Evolutionary conservation across 495 filamentous ascomycete genomes (phyloP).

Genomic region (Rhypophila decipiens): DNA sequence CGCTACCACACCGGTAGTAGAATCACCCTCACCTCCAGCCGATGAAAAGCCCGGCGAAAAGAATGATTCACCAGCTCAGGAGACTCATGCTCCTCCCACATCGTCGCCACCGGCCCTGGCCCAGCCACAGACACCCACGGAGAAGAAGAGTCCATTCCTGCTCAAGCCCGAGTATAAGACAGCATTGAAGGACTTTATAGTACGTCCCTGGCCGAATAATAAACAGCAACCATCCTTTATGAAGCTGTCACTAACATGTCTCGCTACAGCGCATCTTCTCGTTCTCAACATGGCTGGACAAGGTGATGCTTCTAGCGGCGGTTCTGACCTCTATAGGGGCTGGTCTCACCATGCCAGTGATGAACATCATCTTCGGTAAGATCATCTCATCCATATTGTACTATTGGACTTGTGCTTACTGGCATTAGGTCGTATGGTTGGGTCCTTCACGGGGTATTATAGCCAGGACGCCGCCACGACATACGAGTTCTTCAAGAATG

Average conservation of each 20-base stretch:
- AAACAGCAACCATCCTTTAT: not conserved
- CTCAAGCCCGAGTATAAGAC: conserved; percentile 21
- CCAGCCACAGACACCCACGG: not conserved
- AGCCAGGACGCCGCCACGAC: conserved; percentile 14
- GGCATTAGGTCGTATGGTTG: conserved; percentile 34
- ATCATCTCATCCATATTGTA: not conserved
- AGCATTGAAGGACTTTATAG: conserved; percentile 29
- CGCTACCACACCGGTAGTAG: not conserved
- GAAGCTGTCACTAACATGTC: not conserved
- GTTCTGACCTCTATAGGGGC: conserved; percentile 41
- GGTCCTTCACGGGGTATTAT: conserved; percentile 25
- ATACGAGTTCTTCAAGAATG: conserved; percentile 19
- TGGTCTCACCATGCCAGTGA: conserved; percentile 44
- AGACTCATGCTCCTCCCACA: not conserved
- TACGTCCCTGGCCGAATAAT: conserved; percentile 5
- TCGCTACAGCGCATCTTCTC: conserved; percentile 39
- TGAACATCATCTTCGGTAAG: conserved; percentile 45
- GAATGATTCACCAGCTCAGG: not conserved
- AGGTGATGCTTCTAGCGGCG: conserved; percentile 30
- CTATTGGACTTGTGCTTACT: conserved; percentile 5
- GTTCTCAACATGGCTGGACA: conserved; percentile 42
- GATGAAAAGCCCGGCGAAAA: conserved; percentile 3
- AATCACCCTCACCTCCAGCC: not conserved
- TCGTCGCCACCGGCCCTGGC: not conserved
- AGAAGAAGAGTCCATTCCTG: conserved; percentile 13